Base-by-base conservation (phyloP, 2,329 filamentous ascomycete genomes). In the Cladophialophora immunda region DNA sequence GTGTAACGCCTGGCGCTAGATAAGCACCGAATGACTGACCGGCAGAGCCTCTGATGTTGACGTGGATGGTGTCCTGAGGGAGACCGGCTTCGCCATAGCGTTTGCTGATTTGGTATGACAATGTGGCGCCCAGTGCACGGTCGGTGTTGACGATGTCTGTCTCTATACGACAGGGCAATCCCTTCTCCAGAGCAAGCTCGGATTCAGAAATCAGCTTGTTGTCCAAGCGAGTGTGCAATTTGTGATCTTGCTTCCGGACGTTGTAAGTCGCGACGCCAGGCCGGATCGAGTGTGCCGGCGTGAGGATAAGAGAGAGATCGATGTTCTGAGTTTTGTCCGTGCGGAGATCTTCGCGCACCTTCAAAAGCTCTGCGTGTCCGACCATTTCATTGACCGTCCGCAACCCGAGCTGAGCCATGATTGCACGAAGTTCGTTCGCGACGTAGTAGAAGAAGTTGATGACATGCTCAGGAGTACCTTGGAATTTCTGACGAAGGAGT, bases 371-470 rank as follows among this genome's bases (percentile, higher is more conserved):
- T 27, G 92, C 94, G 72, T 91, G 93, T 22, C 94, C 94, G 75
- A 98, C 92, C 94, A 97, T 97, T 80, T 98, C 94, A 77, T 97
- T 98, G 78, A 98, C 91, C 68, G 92, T 97, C 71, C 94, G 90
- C 87, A 97, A 93, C 72, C 94, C 94, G 74, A 97, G 89, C 81
- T 92, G 93, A 58, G 94, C 94, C 94, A 98, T 97, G 81, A 98
- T 97, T 38, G 94, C 93, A 77, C 94, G 90, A 66, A 98, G 88
- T 83, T 98, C 94, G 76, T 98, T 98, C 73, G 94, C 92, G 60
- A 98, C 86, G 76, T 97, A 98, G 83, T 97, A 98, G 83, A 97
- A 97, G 85, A 97, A 97, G 86, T 97, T 98, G 81, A 98, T 97
- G 65, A 97, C 94, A 74, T 97, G 93, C 82, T 98, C 94, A 11